Percentiles rank a stretch among this genome's conserved stretches.
phyloP scores from a whole-genome alignment of 1,284 basidiomycete species.

The Golubevia sp. region DNA sequence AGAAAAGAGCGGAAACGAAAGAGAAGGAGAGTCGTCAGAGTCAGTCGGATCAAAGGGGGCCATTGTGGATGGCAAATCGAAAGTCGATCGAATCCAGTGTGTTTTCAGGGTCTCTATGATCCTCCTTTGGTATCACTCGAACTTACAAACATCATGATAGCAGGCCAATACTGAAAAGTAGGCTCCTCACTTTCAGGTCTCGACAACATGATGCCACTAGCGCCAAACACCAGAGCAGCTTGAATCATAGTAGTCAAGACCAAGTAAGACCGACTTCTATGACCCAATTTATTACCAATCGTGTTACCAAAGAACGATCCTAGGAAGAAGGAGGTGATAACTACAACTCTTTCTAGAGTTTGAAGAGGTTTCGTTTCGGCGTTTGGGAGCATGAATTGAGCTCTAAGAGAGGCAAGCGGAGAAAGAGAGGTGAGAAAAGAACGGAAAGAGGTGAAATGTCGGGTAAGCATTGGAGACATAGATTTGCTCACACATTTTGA shows the following conservation, averaged over 20 bases:
- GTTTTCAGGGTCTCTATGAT: too few relatives aligned
- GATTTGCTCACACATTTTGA: not conserved
- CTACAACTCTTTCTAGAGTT: conserved; percentile 31
- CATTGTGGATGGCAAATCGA: too few relatives aligned
- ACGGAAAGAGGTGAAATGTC: not conserved
- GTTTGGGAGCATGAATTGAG: conserved; percentile 41
- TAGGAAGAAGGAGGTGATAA: conserved; percentile 33
- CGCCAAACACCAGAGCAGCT: conserved; percentile 29
- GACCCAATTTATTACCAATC: conserved; percentile 20
- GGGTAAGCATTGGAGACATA: not conserved
- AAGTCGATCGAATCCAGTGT: too few relatives aligned
- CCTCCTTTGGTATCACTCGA: too few relatives aligned
- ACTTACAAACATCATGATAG: conserved; percentile 30
- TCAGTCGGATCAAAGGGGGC: not conserved
- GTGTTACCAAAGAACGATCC: conserved; percentile 29
- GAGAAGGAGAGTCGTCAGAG: conserved; percentile 22
- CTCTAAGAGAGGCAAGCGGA: conserved; percentile 1
- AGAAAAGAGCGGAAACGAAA: not conserved
- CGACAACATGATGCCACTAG: conserved; percentile 36
- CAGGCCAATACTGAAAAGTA: conserved; percentile 35
- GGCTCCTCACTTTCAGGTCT: conserved; percentile 28
- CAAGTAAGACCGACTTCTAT: conserved; percentile 31
- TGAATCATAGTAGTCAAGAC: conserved; percentile 32
- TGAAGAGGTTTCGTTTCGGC: conserved; percentile 25
- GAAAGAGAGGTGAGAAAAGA: not conserved